Base-by-base conservation (phyloP, 139 green algal genomes). In the Chlamydomonas eustigma region DNA sequence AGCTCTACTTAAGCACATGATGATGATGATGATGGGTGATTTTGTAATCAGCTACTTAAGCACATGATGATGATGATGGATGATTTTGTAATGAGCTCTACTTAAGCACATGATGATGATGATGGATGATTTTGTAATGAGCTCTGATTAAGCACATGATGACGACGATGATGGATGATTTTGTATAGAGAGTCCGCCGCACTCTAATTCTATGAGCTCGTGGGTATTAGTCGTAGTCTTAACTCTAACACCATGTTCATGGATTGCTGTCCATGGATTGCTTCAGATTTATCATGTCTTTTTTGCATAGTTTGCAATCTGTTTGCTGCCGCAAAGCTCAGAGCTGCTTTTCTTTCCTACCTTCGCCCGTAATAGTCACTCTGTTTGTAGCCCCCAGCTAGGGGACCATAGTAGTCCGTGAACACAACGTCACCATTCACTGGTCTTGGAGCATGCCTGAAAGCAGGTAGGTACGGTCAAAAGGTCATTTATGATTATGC, bases 321-420 rank as follows among this genome's bases (percentile, higher is more conserved):
- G 24, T 30, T 63, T 18, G 22, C 18, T 24, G 24, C 50, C 18
- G 22, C 18, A 18, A 63, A 18, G 24, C 50, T 35, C 25, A 70
- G 12, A 12, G 12, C 44, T 58, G 44, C 44, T 18, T 58, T 18
- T 18, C 44, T 58, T 28, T 58, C 44, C 12, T 58, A 12, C 44
- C 58, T 70, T 70, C 25, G 28, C 6, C 58, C 25, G 25, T 35
- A 32, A 70, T 70, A 70, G 18, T 70, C 24, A 70, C 25, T 35
- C 6, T 70, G 58, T 28, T 37, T 32, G 22, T 35, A 5, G 6
- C 58, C 58, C 6, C 58, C 58, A 34, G 8, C 58, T 24, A 70
- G 6, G 24, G 58, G 58, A 24, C 58, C 58, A 22, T 70, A 70
- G 58, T 70, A 70, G 58, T 70, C 58, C 6, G 58, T 70, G 24